Percentiles rank a stretch among this genome's conserved stretches.
Conservation (phyloP, 2,329 filamentous ascomycete species). For the Rutstroemia sp. region DNA sequence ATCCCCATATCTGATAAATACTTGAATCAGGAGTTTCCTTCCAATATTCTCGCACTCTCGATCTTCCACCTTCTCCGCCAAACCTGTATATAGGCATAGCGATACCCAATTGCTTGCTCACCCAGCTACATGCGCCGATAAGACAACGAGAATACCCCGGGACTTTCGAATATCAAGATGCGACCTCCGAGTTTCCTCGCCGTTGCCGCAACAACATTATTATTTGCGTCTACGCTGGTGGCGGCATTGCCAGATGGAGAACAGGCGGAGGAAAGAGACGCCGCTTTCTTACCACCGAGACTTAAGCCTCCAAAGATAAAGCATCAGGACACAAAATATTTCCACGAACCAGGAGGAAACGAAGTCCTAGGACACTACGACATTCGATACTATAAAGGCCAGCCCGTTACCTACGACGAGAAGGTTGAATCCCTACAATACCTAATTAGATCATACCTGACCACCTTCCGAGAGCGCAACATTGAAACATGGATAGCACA, state of each 20-base stretch:
- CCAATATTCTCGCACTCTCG: no score
- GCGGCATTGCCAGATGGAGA: not conserved
- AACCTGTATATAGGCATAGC: no score
- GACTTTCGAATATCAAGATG: not conserved
- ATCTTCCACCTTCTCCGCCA: no score
- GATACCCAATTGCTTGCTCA: no score
- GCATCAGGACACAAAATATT: slow-evolving; percentile 21
- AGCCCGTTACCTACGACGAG: slow-evolving; percentile 56
- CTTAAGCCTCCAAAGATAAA: not conserved
- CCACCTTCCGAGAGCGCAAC: slow-evolving; percentile 53
- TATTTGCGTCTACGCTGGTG: not conserved
- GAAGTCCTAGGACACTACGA: slow-evolving; percentile 67
- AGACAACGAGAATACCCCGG: no score
- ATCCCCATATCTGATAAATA: not conserved
- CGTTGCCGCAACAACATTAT: not conserved
- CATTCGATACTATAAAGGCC: slow-evolving; percentile 55
- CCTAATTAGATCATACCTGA: slow-evolving; percentile 68
- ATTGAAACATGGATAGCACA: slow-evolving; percentile 84
- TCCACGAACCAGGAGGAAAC: slow-evolving; percentile 50
- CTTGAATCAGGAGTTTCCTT: no score
- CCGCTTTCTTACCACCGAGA: not conserved
- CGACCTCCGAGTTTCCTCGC: slow-evolving; percentile 2
- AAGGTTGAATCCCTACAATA: slow-evolving; percentile 59
- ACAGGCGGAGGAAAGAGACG: not conserved
- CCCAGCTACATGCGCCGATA: no score